These are phyloP conservation scores for Apiospora saccharicola DNA, from an alignment of 2,329 filamentous ascomycete species.

Conservation along the genomic window DNA sequence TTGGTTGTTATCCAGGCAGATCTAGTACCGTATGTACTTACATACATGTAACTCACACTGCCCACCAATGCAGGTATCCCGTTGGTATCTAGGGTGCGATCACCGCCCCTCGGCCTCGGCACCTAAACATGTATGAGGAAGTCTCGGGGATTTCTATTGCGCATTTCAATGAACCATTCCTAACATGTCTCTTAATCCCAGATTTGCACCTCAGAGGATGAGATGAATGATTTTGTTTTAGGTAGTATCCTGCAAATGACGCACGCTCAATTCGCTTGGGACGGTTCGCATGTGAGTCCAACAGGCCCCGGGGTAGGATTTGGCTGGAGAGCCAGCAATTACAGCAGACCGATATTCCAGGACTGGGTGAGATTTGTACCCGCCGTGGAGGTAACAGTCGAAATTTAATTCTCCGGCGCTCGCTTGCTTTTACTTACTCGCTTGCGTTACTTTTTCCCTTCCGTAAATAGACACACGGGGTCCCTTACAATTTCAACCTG, in stretches of 20 bases:
- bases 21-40: background rate
- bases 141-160: background rate
- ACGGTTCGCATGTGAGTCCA: slow-evolving; percentile 3
- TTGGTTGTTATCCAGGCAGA: background rate
- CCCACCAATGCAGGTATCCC: background rate
- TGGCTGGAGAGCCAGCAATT: slow-evolving; percentile 16
- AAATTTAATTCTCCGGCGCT: slow-evolving; percentile 21
- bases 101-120: background rate
- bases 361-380: slow-evolving; percentile 9
- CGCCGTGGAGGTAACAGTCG: slow-evolving; percentile 1
- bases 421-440: background rate
- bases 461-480: background rate
- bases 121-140: background rate
- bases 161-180: background rate
- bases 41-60: background rate
- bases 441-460: slow-evolving; percentile 15
- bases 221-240: slow-evolving; percentile 13
- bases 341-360: slow-evolving; percentile 3
- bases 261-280: slow-evolving; percentile 14
- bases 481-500: slow-evolving; percentile 12
- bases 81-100: too few relatives aligned
- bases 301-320: slow-evolving; percentile 5
- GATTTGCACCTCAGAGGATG: slow-evolving; percentile 13
- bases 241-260: slow-evolving; percentile 9
- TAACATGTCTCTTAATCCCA: background rate